phyloP scores from a whole-genome alignment of 768 basidiomycete species.

The Lactarius vividus region DNA sequence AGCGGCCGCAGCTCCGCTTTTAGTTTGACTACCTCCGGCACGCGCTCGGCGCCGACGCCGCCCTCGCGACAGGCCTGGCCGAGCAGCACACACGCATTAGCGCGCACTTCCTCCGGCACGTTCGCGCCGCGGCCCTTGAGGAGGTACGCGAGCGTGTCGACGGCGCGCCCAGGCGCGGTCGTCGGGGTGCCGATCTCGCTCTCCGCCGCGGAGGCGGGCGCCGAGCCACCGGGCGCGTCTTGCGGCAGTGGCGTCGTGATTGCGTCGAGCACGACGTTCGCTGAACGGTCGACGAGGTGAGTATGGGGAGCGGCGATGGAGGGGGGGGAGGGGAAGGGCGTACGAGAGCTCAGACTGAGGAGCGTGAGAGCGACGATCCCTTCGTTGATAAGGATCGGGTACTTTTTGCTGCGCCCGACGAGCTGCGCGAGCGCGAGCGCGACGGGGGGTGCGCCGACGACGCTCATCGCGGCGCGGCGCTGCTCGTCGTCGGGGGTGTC shows the following conservation, averaged over 20 bases:
- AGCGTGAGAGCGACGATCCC: conserved; percentile 80
- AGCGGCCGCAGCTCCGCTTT: conserved; percentile 51
- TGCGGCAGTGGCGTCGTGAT: conserved; percentile 50
- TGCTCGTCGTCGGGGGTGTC: conserved; percentile 48
- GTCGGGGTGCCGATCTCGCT: conserved; percentile 48
- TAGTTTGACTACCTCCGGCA: conserved; percentile 41
- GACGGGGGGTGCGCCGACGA: conserved; percentile 51
- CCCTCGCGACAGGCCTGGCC: conserved; percentile 58
- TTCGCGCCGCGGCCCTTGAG: conserved; percentile 47
- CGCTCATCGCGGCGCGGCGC: conserved; percentile 51
- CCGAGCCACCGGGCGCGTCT: conserved; percentile 35
- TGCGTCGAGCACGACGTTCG: conserved; percentile 58
- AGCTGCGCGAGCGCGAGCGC: conserved; percentile 66
- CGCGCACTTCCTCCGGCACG: conserved; percentile 72
- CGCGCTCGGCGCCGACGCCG: conserved; percentile 42
- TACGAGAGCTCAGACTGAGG: conserved; percentile 67
- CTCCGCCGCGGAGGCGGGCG: conserved; percentile 39
- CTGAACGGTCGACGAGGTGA: conserved; percentile 39
- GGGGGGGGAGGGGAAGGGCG: conserved; percentile 29
- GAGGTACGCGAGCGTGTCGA: conserved; percentile 66
- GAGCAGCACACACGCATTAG: conserved; percentile 73
- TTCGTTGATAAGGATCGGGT: conserved; percentile 86
- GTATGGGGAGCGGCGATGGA: background rate
- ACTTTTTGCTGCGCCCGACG: conserved; percentile 71
- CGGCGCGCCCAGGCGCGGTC: conserved; percentile 51